Base-by-base conservation (phyloP, 805 yeast genomes). In the Komagataella pseudopastoris region DNA sequence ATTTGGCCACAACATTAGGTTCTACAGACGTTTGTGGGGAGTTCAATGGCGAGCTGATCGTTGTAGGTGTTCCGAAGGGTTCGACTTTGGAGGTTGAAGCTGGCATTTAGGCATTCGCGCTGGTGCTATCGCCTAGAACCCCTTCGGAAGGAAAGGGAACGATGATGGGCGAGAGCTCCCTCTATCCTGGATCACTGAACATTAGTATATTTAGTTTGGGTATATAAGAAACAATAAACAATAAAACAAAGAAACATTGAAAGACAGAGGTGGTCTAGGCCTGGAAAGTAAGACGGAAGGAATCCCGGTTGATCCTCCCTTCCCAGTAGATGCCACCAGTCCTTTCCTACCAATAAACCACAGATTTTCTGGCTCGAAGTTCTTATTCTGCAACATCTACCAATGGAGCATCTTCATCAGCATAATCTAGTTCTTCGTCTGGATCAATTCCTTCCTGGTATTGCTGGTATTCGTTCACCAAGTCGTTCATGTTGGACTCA, bases 381-480 rank as follows among this genome's bases (percentile, higher is more conserved):
- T 10, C 39, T 30, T 30, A 30, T 30, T 30, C 39, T 10, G 39
- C 39, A 30, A 30, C 39, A 30, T 30, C 39, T 4, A 30, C 39
- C 14, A 30, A 14, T 30, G 39, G 39, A 30, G 14, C 46, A 14
- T 22, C 79, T 59, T 81, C 88, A 59, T 78, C 82, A 51, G 76
- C 85, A 62, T 78, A 81, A 46, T 82, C 91, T 60, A 80, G 70
- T 58, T 80, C 85, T 61, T 83, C 89, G 56, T 85, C 95, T 53
- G 85, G 86, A 58, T 82, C 90, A 52, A 78, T 76, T 53, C 81
- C 77, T 51, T 84, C 91, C 75, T 88, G 96, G 72, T 88, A 87
- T 71, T 89, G 96, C 72, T 87, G 93, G 66, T 89, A 83, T 70
- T 89, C 96, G 63, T 83, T 79, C 52, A 88, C 89, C 64, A 89